phyloP scores from a whole-genome alignment of 495 filamentous ascomycete genomes.

The Hypoxylon crocopeplum region DNA sequence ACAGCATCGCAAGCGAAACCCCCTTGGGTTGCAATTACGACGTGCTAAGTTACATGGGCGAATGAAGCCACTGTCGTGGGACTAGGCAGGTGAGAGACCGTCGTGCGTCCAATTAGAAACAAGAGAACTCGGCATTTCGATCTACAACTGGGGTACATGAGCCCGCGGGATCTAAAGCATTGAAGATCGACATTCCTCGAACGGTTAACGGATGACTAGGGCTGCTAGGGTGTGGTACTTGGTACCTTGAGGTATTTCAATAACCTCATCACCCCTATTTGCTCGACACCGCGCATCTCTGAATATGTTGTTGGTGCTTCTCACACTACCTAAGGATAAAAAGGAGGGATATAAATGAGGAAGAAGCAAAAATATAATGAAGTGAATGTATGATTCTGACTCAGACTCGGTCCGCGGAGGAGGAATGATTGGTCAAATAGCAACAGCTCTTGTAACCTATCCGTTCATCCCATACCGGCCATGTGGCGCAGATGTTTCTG shows the following conservation, averaged over 20 bases:
- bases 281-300: background rate
- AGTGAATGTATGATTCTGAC: background rate
- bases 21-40: too few relatives aligned
- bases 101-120: too few relatives aligned
- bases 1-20: too few relatives aligned
- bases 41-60: too few relatives aligned
- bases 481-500: background rate
- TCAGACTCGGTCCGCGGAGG: background rate
- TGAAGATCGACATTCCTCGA: constrained; percentile 8
- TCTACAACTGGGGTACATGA: too few relatives aligned
- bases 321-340: background rate
- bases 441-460: background rate
- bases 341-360: background rate
- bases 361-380: too few relatives aligned
- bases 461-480: too few relatives aligned
- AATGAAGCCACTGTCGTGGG: too few relatives aligned
- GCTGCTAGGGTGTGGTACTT: background rate
- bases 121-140: too few relatives aligned
- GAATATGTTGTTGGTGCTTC: background rate
- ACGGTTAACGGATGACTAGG: background rate
- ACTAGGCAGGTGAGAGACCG: too few relatives aligned
- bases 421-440: background rate
- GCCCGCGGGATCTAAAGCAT: constrained; percentile 17
- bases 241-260: background rate
- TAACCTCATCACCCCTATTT: background rate